These are phyloP conservation scores for Bryoerythrophyllum caledonicum DNA, from an alignment of 225 moss, liverwort and hornwort genomes.

Conservation along the genomic window DNA sequence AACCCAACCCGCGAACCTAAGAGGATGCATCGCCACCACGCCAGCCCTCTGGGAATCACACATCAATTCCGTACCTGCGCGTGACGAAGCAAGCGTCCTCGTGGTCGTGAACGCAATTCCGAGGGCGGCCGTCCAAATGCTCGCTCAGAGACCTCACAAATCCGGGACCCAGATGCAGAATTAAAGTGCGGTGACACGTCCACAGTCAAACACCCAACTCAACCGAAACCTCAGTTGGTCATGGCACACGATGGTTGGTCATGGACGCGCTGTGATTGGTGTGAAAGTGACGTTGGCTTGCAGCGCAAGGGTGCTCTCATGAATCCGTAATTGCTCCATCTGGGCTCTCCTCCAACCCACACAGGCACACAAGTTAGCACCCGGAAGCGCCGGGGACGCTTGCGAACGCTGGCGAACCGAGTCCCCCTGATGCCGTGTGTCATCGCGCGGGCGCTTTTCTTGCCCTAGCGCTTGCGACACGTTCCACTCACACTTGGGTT, in stretches of 20 bases:
- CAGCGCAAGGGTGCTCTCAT: not conserved
- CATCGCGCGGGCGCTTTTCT: too few relatives aligned
- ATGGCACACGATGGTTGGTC: too few relatives aligned
- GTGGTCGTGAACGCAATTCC: not conserved
- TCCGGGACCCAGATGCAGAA: not conserved
- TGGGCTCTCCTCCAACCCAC: too few relatives aligned
- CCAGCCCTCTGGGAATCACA: not conserved
- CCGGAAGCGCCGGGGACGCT: not conserved
- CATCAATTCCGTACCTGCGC: conserved; percentile 16
- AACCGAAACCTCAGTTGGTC: too few relatives aligned
- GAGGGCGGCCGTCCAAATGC: not conserved
- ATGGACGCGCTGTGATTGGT: too few relatives aligned
- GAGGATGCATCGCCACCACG: not conserved
- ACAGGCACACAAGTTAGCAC: too few relatives aligned
- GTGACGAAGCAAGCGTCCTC: not conserved
- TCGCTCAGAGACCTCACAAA: not conserved
- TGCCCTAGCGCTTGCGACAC: too few relatives aligned
- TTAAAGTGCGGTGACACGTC: not conserved
- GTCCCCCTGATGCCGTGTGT: too few relatives aligned
- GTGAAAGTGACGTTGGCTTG: not conserved
- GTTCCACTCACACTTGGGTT: too few relatives aligned
- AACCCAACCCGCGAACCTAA: not conserved
- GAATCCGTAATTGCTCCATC: not conserved
- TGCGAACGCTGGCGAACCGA: not conserved
- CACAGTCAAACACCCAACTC: too few relatives aligned